These are phyloP conservation scores for Geranium incanum DNA, from an alignment of 441 rosid genomes.

Conservation along the genomic window DNA sequence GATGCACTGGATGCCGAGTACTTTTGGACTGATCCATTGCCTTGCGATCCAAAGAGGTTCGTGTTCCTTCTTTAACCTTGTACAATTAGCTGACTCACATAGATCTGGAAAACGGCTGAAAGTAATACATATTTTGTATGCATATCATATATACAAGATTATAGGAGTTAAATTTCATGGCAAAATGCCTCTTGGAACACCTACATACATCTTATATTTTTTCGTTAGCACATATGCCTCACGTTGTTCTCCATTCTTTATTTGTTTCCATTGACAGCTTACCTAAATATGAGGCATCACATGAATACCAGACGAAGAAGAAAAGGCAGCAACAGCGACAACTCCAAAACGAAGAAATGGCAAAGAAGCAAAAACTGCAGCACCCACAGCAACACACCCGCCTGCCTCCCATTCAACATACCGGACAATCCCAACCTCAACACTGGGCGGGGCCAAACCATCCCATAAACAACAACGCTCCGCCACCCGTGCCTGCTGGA, in stretches of 20 bases:
- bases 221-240: not conserved
- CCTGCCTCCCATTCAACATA: constrained; percentile 74
- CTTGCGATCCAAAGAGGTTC: constrained; percentile 93
- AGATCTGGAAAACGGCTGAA: not conserved
- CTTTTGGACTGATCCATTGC: constrained; percentile 94
- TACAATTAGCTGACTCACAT: not conserved
- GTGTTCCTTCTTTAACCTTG: not conserved
- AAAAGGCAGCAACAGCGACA: constrained; percentile 77
- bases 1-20: constrained; percentile 98
- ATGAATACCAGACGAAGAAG: constrained; percentile 95
- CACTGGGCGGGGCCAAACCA: constrained; percentile 76
- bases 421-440: constrained; percentile 63
- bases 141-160: too few species aligned
- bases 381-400: constrained; percentile 70
- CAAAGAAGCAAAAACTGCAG: constrained; percentile 79
- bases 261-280: constrained; percentile 37
- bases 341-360: constrained; percentile 64
- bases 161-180: not conserved
- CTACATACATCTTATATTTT: too few species aligned
- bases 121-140: not conserved
- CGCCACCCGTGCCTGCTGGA: constrained; percentile 61
- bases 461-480: constrained; percentile 44
- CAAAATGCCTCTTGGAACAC: not conserved
- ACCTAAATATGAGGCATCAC: constrained; percentile 90
- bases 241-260: not conserved